Evolutionary conservation across 2,329 filamentous ascomycete genomes (phyloP), one percentile per base, ranked within the genome.

Genomic region (Fusarium sp.): DNA sequence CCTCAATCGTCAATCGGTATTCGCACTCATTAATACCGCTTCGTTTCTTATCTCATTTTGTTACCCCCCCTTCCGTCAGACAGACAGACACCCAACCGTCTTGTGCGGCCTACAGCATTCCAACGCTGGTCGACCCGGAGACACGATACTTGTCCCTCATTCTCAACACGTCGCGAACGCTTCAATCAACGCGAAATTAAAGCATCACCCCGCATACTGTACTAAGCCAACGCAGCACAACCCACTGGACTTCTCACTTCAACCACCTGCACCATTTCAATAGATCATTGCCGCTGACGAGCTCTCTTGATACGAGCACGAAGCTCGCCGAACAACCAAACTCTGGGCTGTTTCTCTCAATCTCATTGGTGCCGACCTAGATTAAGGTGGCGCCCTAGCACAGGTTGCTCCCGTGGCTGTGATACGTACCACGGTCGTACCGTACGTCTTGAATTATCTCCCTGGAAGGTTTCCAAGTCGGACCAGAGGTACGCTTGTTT

Each of bases 351-450:
- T 35, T 61, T 31, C 52, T 56, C 46, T 47, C 38, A 43, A 57
- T 39, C 50, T 64, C 53, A 69, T 68, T 67, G 58, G 65, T 55
- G 58, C 52, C 45, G 47, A 52, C 26, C 48, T 61, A 63, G 55
- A 71, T 64, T 69, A 48, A 62, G 48, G 69, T 71, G 69, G 68
- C 60, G 59, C 58, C 52, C 59, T 64, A 58, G 51, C 41, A 47
- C 43, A 53, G 58, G 56, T 46, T 47, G 46, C 62, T 62, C 68
- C 58, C 49, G 67, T 55, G 48, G 49, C 48, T 41, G 67, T 53
- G 55, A 67, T 71, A 70, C 69, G 60, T 64, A 57, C 64, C 52
- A 43, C 43, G 29, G 49, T 50, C 32, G 40, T 52, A 57, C 66
- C 38, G 36, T 38, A 39, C 24, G 26, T 35, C 34, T 51, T 45